Conservation (phyloP, 2,329 filamentous ascomycete genomes). For the Cercospora zeina region DNA sequence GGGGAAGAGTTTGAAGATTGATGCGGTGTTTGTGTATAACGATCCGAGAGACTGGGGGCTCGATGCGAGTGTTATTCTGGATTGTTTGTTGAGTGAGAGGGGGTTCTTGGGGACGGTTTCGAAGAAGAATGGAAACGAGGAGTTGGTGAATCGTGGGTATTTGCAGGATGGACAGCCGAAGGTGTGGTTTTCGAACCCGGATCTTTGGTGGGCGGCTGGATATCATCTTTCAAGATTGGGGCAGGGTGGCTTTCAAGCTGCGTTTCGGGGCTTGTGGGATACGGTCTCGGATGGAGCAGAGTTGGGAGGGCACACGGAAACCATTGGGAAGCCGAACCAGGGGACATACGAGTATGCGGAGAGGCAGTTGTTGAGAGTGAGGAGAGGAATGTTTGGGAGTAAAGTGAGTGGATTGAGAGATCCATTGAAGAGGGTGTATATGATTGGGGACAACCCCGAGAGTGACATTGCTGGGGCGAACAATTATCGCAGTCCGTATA, state of each 20-base stretch:
- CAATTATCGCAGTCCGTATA: constrained; percentile 64
- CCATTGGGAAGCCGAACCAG: constrained; percentile 80
- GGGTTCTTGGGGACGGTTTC: constrained; percentile 82
- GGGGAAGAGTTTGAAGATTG: constrained; percentile 64
- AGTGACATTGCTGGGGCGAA: constrained; percentile 91
- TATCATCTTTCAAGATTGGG: constrained; percentile 85
- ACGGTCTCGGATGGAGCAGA: constrained; percentile 63
- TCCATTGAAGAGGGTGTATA: constrained; percentile 76
- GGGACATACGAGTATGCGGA: constrained; percentile 84
- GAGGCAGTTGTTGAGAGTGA: constrained; percentile 64
- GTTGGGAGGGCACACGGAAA: constrained; percentile 50
- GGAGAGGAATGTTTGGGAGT: constrained; percentile 50
- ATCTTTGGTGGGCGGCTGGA: constrained; percentile 82
- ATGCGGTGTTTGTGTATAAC: constrained; percentile 91
- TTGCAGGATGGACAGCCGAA: constrained; percentile 77
- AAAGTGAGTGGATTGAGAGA: constrained; percentile 35
- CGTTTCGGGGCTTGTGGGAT: constrained; percentile 76
- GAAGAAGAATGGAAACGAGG: constrained; percentile 63
- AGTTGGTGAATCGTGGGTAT: constrained; percentile 73
- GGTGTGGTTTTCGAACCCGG: constrained; percentile 86
- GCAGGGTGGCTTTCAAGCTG: constrained; percentile 85
- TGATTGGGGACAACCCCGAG: constrained; percentile 74
- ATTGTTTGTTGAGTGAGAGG: constrained; percentile 74
- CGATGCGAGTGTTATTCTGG: constrained; percentile 79
- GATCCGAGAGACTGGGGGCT: constrained; percentile 95